These are phyloP conservation scores for Lanmaoa rubissima DNA, from an alignment of 768 basidiomycete genomes.

Conservation along the genomic window DNA sequence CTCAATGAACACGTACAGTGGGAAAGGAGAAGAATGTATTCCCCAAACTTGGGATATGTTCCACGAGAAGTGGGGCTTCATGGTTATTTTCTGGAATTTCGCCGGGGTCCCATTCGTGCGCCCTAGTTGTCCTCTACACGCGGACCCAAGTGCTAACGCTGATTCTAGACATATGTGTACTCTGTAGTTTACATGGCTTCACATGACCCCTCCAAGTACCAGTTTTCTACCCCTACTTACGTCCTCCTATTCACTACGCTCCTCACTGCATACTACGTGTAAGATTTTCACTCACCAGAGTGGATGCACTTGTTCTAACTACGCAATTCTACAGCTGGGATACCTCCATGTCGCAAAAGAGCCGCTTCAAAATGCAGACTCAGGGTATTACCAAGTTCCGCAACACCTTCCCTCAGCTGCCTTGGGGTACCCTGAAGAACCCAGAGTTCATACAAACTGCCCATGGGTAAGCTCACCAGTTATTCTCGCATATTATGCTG, in stretches of 20 bases:
- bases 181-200: slow-evolving; percentile 98
- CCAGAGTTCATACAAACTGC: slow-evolving; percentile 91
- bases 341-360: slow-evolving; percentile 94
- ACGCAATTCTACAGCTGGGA: slow-evolving; percentile 68
- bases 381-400: slow-evolving; percentile 85
- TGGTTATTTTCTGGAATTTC: slow-evolving; percentile 98
- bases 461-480: slow-evolving; percentile 61
- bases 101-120: slow-evolving; percentile 90
- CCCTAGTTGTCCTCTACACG: slow-evolving; percentile 1
- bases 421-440: slow-evolving; percentile 76
- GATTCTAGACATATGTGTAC: slow-evolving; percentile 84
- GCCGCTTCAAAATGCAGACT: slow-evolving; percentile 95
- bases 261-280: slow-evolving; percentile 86
- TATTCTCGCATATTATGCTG: not conserved
- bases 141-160: not conserved
- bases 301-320: not conserved
- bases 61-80: slow-evolving; percentile 98
- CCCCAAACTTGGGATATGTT: slow-evolving; percentile 99
- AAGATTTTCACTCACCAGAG: slow-evolving; percentile 20
- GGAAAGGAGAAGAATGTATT: slow-evolving; percentile 92
- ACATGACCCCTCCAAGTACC: slow-evolving; percentile 83
- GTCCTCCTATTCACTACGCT: slow-evolving; percentile 73
- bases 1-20: slow-evolving; percentile 40
- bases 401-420: slow-evolving; percentile 92
- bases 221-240: slow-evolving; percentile 76